Conservation (phyloP, 2,329 filamentous ascomycete species). For the Penicillium sp. region DNA sequence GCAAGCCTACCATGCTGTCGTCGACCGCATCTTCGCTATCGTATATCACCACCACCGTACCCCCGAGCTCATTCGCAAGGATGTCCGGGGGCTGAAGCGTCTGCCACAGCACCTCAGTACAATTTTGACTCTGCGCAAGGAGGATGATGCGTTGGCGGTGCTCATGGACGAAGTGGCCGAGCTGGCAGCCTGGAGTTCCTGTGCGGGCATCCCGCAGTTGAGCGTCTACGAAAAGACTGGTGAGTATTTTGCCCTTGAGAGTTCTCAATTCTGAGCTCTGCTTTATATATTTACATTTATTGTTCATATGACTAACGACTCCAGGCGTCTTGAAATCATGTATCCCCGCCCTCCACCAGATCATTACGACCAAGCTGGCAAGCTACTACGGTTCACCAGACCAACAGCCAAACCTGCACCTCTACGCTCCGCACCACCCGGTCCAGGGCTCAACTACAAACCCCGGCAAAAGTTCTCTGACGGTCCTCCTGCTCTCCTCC, state of each 20-base stretch:
- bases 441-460: constrained; percentile 35
- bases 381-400: constrained; percentile 76
- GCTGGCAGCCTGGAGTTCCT: constrained; percentile 88
- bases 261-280: not conserved
- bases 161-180: constrained; percentile 90
- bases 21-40: constrained; percentile 76
- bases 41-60: constrained; percentile 95
- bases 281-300: not conserved
- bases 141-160: constrained; percentile 74
- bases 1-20: constrained; percentile 74
- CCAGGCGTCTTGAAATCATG: constrained; percentile 87
- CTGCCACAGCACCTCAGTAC: constrained; percentile 86
- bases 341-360: constrained; percentile 79
- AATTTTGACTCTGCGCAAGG: constrained; percentile 71
- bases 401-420: constrained; percentile 68
- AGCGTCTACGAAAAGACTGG: constrained; percentile 92
- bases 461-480: constrained; percentile 43
- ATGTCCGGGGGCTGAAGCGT: constrained; percentile 72
- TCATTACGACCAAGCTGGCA: constrained; percentile 75
- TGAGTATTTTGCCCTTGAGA: constrained; percentile 43
- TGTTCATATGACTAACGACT: not conserved
- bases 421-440: constrained; percentile 70
- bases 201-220: constrained; percentile 81
- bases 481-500: constrained; percentile 77
- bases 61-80: constrained; percentile 85